Evolutionary conservation across 805 yeast species (phyloP), one percentile per base, ranked within the genome.

Genomic region (Wickerhamiella hasegawae): DNA sequence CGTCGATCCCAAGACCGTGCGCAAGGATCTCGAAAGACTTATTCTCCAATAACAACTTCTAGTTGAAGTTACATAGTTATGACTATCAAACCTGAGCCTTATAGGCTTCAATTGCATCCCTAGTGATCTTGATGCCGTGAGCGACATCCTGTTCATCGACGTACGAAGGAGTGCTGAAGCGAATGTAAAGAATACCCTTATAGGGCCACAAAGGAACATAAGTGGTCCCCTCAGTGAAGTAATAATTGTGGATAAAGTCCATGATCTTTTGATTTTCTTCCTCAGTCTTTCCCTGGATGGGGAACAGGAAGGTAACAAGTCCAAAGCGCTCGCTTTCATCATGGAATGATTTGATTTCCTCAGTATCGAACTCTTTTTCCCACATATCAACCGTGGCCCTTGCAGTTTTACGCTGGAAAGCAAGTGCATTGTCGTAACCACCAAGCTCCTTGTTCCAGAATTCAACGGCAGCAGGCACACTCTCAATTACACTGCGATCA

Each of bases 141-240:
- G 58, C 56, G 49, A 62, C 75, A 45, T 76, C 84, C 4, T 55
- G 55, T 12, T 67, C 43, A 31, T 72, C 77, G 41, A 71, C 67
- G 51, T 73, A 76, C 6, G 73, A 53, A 45, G 73, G 78, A 18
- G 73, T 73, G 36, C 76, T 66, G 42, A 73, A 68, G 41, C 87
- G 62, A 18, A 59, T 54, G 53, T 57, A 66, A 20, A 63, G 30
- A 21, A 45, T 43, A 2, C 56, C 65, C 24, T 63, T 56, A 46
- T 69, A 73, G 30, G 52, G 42, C 2, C 46, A 49, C 22, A 64
- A 42, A 4, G 73, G 79, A 21, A 71, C 58, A 45, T 55, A 69
- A 1, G 76, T 66, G n/a, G 63, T 60, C 35, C 58, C 43, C 14
- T 60, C 51, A 4, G 40, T 33, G 30, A 37, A 45, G 53, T 37